A percentile compares a stretch with the other conserved stretches of the same genome.
Conservation (phyloP, 768 basidiomycete genomes). For the Boletus vinaceobasis region DNA sequence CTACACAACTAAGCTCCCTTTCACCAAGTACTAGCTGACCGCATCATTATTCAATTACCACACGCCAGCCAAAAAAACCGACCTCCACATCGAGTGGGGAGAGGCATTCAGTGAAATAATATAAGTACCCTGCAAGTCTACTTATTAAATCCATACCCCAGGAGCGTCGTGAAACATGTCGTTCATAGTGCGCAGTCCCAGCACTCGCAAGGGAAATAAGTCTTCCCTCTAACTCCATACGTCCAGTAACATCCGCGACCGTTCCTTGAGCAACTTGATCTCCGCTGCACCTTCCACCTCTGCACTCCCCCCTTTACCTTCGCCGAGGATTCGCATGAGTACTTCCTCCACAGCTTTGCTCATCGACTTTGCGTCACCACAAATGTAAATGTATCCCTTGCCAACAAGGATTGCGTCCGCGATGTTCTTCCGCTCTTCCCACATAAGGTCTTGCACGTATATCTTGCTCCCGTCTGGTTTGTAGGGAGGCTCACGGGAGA, state of each 20-base stretch:
- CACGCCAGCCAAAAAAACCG: background rate
- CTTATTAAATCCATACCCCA: constrained; percentile 10
- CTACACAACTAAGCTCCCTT: too few species aligned
- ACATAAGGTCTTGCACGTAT: constrained; percentile 97
- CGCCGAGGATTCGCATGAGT: constrained; percentile 78
- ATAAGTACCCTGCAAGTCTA: constrained; percentile 17
- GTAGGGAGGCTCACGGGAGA: constrained; percentile 85
- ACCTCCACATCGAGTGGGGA: background rate
- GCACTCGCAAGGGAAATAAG: background rate
- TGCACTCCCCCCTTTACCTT: constrained; percentile 88
- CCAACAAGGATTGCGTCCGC: constrained; percentile 88
- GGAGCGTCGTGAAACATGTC: constrained; percentile 7
- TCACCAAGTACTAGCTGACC: too few species aligned
- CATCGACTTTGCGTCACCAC: constrained; percentile 97
- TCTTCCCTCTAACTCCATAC: constrained; percentile 74
- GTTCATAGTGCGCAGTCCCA: background rate
- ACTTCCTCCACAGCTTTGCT: constrained; percentile 92
- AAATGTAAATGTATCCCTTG: constrained; percentile 97
- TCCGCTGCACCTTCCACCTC: constrained; percentile 90
- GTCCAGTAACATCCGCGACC: constrained; percentile 81
- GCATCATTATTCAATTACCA: background rate
- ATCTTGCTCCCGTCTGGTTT: constrained; percentile 92
- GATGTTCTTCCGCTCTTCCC: constrained; percentile 80
- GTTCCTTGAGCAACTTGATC: constrained; percentile 92
- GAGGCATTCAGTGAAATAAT: constrained; percentile 5